Conservation (phyloP, 1,284 basidiomycete species). For the Peniophora sp. region DNA sequence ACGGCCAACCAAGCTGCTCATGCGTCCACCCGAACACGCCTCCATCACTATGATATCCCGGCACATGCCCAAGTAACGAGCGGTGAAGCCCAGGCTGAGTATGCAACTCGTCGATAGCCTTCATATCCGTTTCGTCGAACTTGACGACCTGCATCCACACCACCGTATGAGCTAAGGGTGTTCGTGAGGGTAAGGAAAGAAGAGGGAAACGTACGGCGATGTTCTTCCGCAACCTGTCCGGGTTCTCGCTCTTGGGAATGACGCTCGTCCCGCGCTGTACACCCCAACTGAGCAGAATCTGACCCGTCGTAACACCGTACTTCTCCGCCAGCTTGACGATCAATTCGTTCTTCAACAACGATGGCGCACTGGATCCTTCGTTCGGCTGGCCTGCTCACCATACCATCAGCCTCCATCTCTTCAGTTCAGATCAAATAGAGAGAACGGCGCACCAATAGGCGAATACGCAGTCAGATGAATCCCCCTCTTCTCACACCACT, state of each 20-base stretch:
- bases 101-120: constrained; percentile 4
- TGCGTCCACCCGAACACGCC: constrained; percentile 1
- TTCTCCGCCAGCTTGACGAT: constrained; percentile 33
- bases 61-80: background rate
- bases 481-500: constrained; percentile 42
- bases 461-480: constrained; percentile 56
- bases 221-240: constrained; percentile 32
- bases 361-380: background rate
- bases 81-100: constrained; percentile 5
- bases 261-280: constrained; percentile 26
- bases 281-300: constrained; percentile 34
- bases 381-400: background rate
- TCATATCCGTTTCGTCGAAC: constrained; percentile 20
- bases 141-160: constrained; percentile 17
- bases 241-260: constrained; percentile 31
- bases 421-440: too few relatives aligned
- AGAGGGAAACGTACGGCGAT: constrained; percentile 17
- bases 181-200: background rate
- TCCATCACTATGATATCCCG: background rate
- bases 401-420: too few relatives aligned
- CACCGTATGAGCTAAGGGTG: too few relatives aligned
- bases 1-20: background rate
- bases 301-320: constrained; percentile 29
- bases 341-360: constrained; percentile 11
- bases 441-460: constrained; percentile 29